These are phyloP conservation scores for Jackrogersella minutella DNA, from an alignment of 495 filamentous ascomycete genomes.

Conservation along the genomic window DNA sequence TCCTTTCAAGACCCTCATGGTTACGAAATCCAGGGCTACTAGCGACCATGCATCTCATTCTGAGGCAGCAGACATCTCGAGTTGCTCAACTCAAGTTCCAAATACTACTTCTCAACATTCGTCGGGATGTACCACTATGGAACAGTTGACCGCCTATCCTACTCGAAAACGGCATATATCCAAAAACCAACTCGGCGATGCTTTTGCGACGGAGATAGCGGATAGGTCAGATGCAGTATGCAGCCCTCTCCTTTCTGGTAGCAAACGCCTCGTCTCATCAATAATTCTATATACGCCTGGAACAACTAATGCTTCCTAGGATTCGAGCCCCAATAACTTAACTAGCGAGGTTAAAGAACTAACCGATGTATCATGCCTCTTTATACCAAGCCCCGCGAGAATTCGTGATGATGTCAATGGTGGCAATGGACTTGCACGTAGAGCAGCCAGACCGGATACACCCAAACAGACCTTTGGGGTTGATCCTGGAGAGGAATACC, in stretches of 20 bases:
- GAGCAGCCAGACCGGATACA: background rate
- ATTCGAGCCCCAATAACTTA: background rate
- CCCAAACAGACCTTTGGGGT: background rate
- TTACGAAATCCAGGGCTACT: constrained; percentile 18
- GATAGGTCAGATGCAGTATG: background rate
- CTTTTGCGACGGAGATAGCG: background rate
- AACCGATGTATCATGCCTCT: too few species aligned
- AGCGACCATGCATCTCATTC: background rate
- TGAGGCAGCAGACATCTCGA: background rate
- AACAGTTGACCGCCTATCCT: constrained; percentile 20
- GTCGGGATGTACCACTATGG: constrained; percentile 3
- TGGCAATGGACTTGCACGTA: background rate
- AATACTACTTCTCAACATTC: background rate
- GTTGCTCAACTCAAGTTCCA: background rate
- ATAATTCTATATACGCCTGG: background rate
- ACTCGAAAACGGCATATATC: background rate
- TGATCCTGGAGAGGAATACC: constrained; percentile 30
- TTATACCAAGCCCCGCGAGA: background rate
- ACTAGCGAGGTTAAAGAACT: background rate
- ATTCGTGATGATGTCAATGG: background rate
- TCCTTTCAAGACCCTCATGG: constrained; percentile 24
- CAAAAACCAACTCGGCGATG: background rate
- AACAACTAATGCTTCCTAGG: background rate
- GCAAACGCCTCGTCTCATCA: background rate
- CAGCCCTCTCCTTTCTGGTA: background rate